Evolutionary conservation across 768 basidiomycete genomes (phyloP).

Genomic region (Xerocomellus intermedius): DNA sequence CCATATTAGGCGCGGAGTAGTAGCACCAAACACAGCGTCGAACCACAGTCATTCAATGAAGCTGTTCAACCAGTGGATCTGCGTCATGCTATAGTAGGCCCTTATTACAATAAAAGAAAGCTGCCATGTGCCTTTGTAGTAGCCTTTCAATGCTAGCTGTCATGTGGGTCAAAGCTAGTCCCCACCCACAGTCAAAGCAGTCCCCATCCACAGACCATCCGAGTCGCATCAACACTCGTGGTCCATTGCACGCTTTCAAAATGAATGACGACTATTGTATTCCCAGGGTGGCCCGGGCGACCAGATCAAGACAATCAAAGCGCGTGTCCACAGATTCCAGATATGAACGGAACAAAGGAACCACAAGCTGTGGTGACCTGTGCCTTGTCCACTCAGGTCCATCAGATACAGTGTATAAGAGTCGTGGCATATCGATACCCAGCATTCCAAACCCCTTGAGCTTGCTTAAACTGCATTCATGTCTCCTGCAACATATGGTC

Average conservation of each 20-base stretch:
- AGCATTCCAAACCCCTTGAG: background rate
- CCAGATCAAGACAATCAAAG: constrained; percentile 7
- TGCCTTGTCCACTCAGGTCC: constrained; percentile 12
- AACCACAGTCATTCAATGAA: background rate
- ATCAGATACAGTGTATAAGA: constrained; percentile 13
- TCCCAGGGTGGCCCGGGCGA: background rate
- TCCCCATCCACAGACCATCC: background rate
- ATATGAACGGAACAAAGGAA: constrained; percentile 16
- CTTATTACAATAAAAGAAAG: background rate
- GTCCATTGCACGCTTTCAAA: background rate
- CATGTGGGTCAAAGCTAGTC: constrained; percentile 1
- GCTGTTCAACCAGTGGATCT: background rate
- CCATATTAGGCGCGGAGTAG: constrained; percentile 13
- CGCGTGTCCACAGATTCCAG: constrained; percentile 3
- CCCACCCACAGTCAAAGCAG: too few species aligned
- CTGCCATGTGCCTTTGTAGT: background rate
- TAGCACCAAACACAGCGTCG: background rate
- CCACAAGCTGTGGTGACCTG: constrained; percentile 16
- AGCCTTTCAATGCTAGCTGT: background rate
- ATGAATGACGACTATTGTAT: constrained; percentile 5
- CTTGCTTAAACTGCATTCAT: background rate
- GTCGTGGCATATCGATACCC: background rate
- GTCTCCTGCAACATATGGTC: constrained; percentile 1
- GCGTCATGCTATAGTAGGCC: background rate
- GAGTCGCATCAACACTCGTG: background rate